Percentiles rank a stretch among this genome's conserved stretches.
Evolutionary conservation across 1,284 basidiomycete species (phyloP).

Genomic region (Ustilago cynodontis): DNA sequence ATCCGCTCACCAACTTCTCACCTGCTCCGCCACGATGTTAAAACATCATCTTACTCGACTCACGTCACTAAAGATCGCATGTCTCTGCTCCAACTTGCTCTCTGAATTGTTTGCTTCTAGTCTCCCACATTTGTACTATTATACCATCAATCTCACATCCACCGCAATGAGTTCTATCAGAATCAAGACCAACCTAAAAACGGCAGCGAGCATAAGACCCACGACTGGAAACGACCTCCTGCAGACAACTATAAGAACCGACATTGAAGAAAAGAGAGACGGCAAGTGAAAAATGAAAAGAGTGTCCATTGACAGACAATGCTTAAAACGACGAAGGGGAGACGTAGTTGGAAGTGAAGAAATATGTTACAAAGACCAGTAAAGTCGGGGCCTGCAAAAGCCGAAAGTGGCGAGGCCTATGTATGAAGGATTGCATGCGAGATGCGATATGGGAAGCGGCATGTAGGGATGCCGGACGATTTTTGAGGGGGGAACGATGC

Average conservation of each 20-base stretch:
- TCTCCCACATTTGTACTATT: conserved; percentile 16
- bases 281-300: not conserved
- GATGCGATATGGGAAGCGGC: conserved; percentile 5
- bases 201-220: not conserved
- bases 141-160: not conserved
- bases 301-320: not conserved
- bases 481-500: not conserved
- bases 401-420: not conserved
- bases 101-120: not conserved
- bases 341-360: not conserved
- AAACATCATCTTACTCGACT: not conserved
- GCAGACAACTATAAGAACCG: not conserved
- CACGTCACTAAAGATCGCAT: too few relatives aligned
- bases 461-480: not conserved
- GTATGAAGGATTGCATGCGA: not conserved
- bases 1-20: conserved; percentile 29
- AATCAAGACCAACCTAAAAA: not conserved
- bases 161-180: not conserved
- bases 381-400: not conserved
- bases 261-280: not conserved
- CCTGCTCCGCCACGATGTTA: conserved; percentile 13
- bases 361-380: not conserved
- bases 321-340: not conserved
- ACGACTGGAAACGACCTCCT: not conserved
- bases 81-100: not conserved